Conservation (phyloP, 129 eudicot species). For the Gnaphalium uliginosum region DNA sequence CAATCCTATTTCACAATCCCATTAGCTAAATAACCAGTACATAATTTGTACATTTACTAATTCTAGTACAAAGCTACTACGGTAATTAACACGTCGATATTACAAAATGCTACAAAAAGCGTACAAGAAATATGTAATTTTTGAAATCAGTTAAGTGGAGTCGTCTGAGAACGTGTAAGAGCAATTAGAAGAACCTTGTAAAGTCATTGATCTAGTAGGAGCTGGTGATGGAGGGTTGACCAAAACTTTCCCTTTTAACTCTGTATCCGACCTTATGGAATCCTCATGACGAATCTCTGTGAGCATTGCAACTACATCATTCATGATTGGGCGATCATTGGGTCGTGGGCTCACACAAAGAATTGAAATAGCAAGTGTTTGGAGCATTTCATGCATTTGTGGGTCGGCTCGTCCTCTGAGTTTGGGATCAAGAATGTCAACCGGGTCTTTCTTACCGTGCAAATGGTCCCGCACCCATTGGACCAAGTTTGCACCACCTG, state of each 20-base stretch:
- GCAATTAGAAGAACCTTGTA: conserved; percentile 81
- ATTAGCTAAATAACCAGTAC: not conserved
- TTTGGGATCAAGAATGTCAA: conserved; percentile 75
- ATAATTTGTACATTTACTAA: not conserved
- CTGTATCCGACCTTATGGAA: conserved; percentile 45
- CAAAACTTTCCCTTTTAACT: conserved; percentile 47
- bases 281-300: conserved; percentile 80
- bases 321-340: conserved; percentile 88
- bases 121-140: not conserved
- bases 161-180: conserved; percentile 91
- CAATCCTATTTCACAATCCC: conserved; percentile 30
- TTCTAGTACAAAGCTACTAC: conserved; percentile 12
- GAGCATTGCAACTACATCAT: conserved; percentile 95
- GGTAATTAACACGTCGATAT: not conserved
- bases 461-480: conserved; percentile 92
- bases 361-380: conserved; percentile 83
- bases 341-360: conserved; percentile 79
- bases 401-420: conserved; percentile 91
- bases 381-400: conserved; percentile 96
- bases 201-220: conserved; percentile 46
- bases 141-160: conserved; percentile 36
- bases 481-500: conserved; percentile 85
- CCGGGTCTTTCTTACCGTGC: conserved; percentile 58
- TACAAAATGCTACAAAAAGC: not conserved
- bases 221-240: conserved; percentile 43